Conservation (phyloP, 805 yeast genomes). For the Saturnispora silvae region DNA sequence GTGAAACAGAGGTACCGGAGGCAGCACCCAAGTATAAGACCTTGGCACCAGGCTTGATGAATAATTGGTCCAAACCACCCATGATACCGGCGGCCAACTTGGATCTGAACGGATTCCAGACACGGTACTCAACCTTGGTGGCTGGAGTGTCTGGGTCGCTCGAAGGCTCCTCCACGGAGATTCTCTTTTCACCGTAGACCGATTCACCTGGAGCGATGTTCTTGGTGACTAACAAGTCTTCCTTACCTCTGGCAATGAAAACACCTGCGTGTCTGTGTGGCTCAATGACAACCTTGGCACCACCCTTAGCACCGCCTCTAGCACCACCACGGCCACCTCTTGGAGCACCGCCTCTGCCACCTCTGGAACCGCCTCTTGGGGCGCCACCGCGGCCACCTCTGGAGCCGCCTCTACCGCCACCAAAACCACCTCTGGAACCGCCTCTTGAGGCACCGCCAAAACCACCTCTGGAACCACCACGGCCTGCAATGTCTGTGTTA, state of each 20-base stretch:
- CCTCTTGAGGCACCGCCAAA: conserved; percentile 20
- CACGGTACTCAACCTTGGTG: conserved; percentile 97
- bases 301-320: conserved; percentile 76
- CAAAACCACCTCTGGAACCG: conserved; percentile 39
- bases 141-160: conserved; percentile 79
- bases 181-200: conserved; percentile 97
- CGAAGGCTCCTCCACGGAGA: conserved; percentile 86
- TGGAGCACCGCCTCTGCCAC: conserved; percentile 48
- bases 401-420: conserved; percentile 37
- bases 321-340: conserved; percentile 59
- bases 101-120: conserved; percentile 99
- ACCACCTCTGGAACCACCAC: conserved; percentile 29
- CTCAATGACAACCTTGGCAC: conserved; percentile 94
- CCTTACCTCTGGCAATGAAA: conserved; percentile 98
- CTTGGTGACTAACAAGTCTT: conserved; percentile 94
- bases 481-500: conserved; percentile 14
- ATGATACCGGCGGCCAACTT: conserved; percentile 99
- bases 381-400: conserved; percentile 43
- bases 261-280: conserved; percentile 99
- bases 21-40: conserved; percentile 98
- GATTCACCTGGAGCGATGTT: conserved; percentile 97
- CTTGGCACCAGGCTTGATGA: conserved; percentile 96
- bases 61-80: conserved; percentile 98
- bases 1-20: conserved; percentile 97
- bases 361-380: conserved; percentile 40